A percentile compares a stretch with the other conserved stretches of the same genome.
phyloP scores from a whole-genome alignment of 23 red algal species.

The Gracilaria gracilis region DNA sequence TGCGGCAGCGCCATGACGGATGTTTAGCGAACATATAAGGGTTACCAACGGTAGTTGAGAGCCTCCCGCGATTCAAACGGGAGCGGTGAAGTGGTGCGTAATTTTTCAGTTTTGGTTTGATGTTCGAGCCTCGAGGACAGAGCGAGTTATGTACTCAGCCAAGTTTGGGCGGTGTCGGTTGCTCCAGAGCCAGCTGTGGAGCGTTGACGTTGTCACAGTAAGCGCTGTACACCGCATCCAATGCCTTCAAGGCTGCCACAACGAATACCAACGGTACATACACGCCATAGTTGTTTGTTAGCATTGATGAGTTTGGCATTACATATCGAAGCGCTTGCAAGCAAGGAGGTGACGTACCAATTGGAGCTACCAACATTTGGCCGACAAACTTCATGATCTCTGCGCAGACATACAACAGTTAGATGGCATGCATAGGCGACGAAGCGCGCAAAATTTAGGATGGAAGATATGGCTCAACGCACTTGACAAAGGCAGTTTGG shows the following conservation, averaged over 20 bases:
- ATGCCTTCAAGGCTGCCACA: not conserved
- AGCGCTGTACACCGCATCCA: constrained; percentile 1
- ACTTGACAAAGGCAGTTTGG: constrained; percentile 1
- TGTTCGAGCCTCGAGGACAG: too few species aligned
- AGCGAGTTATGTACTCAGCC: too few species aligned
- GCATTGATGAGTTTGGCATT: too few species aligned
- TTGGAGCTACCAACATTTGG: constrained; percentile 14
- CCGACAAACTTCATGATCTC: constrained; percentile 14
- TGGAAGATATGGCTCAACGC: not conserved
- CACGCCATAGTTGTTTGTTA: too few species aligned
- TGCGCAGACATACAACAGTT: not conserved
- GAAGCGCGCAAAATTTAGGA: too few species aligned
- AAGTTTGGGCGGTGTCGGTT: not conserved
- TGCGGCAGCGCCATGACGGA: constrained; percentile 9
- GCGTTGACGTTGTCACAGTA: not conserved
- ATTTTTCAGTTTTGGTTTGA: not conserved
- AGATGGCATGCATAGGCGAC: not conserved
- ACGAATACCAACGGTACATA: too few species aligned
- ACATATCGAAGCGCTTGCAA: too few species aligned
- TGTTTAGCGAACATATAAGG: not conserved
- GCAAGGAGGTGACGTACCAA: not conserved
- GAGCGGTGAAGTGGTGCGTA: not conserved
- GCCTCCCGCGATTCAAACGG: too few species aligned
- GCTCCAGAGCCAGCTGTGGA: not conserved
- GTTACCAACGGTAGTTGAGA: not conserved